phyloP scores from a whole-genome alignment of 768 basidiomycete species.

The Calocybe indica region DNA sequence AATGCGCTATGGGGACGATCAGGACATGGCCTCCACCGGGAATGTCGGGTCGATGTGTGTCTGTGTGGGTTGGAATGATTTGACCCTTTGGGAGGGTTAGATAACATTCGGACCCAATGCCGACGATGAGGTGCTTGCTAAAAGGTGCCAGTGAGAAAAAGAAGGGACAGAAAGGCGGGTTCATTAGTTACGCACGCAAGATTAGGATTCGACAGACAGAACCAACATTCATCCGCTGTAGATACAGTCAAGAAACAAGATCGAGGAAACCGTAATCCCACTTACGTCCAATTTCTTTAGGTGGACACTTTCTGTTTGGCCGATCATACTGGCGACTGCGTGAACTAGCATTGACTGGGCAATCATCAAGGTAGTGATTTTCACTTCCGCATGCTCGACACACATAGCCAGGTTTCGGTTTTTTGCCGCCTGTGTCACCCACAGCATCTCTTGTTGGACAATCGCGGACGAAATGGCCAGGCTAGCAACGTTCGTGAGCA shows the following conservation, averaged over 20 bases:
- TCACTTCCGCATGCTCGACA: conserved; percentile 91
- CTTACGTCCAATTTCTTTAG: conserved; percentile 79
- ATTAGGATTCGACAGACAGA: conserved; percentile 92
- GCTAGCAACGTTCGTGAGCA: conserved; percentile 24
- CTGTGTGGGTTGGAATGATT: conserved; percentile 74
- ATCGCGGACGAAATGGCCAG: conserved; percentile 84
- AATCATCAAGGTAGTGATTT: conserved; percentile 83
- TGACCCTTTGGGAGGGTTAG: conserved; percentile 96
- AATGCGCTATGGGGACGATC: conserved; percentile 91
- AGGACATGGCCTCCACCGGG: conserved; percentile 97
- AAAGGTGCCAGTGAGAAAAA: background rate
- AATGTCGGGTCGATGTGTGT: conserved; percentile 44
- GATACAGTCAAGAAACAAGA: conserved; percentile 3
- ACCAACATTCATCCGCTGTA: conserved; percentile 93
- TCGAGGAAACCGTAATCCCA: conserved; percentile 7
- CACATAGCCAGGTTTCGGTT: conserved; percentile 81
- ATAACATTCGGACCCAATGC: conserved; percentile 92
- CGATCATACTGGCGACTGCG: conserved; percentile 26
- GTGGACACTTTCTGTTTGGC: conserved; percentile 44
- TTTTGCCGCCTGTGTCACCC: conserved; percentile 79
- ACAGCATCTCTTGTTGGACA: conserved; percentile 76
- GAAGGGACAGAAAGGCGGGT: background rate
- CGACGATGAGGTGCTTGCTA: conserved; percentile 93
- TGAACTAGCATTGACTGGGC: conserved; percentile 60
- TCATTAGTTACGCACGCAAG: conserved; percentile 56